These are phyloP conservation scores for Neurospora discreta DNA, from an alignment of 495 filamentous ascomycete genomes.

Conservation along the genomic window DNA sequence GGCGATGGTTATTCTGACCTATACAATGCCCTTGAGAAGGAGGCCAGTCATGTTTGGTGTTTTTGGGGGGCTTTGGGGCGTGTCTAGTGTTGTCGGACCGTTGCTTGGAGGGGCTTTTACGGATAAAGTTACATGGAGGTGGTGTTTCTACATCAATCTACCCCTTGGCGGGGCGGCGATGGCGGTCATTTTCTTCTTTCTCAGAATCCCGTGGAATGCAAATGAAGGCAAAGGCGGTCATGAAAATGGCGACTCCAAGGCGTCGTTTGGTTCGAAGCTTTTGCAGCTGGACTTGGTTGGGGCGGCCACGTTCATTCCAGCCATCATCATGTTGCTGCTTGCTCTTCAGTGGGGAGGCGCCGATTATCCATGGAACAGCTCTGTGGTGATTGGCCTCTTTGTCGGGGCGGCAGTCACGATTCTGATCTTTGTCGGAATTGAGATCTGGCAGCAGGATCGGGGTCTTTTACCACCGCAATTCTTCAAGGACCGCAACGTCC, in stretches of 20 bases:
- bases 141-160: constrained; percentile 74
- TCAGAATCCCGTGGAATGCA: constrained; percentile 4
- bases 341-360: constrained; percentile 77
- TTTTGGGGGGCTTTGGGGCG: too few species aligned
- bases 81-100: constrained; percentile 8
- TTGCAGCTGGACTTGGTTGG: constrained; percentile 55
- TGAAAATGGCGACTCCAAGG: too few species aligned
- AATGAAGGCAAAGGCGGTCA: too few species aligned
- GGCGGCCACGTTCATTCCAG: constrained; percentile 52
- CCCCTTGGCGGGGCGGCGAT: constrained; percentile 55
- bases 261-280: too few species aligned
- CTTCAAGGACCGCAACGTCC: too few species aligned
- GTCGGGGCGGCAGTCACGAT: constrained; percentile 51
- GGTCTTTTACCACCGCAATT: constrained; percentile 9
- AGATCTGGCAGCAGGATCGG: constrained; percentile 44
- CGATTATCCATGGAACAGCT: constrained; percentile 49
- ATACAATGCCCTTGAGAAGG: too few species aligned
- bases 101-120: constrained; percentile 21
- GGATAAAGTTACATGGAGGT: constrained; percentile 39
- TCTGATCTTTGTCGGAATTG: constrained; percentile 34
- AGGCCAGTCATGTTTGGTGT: too few species aligned
- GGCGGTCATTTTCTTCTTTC: constrained; percentile 43
- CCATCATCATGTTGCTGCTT: constrained; percentile 57
- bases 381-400: constrained; percentile 57
- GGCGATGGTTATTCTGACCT: too few species aligned